A percentile compares a stretch with the other conserved stretches of the same genome.
These are phyloP conservation scores for Phialophora verrucosa DNA, from an alignment of 2,329 filamentous ascomycete genomes.

Conservation along the genomic window DNA sequence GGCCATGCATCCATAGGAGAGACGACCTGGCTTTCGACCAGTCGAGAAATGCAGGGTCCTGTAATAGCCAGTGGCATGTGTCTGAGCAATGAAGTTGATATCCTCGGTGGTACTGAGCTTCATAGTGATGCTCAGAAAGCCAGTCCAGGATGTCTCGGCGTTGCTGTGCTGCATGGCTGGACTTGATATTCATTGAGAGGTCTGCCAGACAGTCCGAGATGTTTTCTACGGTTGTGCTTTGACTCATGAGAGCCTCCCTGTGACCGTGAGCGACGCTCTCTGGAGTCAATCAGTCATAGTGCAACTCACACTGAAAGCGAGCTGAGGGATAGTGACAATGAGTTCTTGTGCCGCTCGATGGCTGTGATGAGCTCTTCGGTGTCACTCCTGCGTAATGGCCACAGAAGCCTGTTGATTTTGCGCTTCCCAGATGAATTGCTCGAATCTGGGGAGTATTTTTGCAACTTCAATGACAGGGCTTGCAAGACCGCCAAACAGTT, in stretches of 20 bases:
- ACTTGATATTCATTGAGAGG: constrained; percentile 19
- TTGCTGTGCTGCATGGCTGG: constrained; percentile 22
- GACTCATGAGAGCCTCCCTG: constrained; percentile 26
- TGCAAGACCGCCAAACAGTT: constrained; percentile 20
- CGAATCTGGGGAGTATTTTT: constrained; percentile 8
- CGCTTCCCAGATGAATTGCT: constrained; percentile 16
- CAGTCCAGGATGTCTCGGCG: constrained; percentile 27
- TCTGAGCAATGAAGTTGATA: constrained; percentile 28
- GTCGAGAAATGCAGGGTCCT: constrained; percentile 23
- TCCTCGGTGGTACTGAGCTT: constrained; percentile 28
- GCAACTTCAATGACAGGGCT: constrained; percentile 19
- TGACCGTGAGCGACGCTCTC: constrained; percentile 12
- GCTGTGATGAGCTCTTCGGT: constrained; percentile 23
- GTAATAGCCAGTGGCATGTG: constrained; percentile 29
- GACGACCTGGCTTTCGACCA: constrained; percentile 28
- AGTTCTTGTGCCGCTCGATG: constrained; percentile 30
- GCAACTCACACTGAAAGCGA: constrained; percentile 27
- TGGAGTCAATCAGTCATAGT: background rate
- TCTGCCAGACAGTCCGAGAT: constrained; percentile 24
- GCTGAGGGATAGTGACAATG: constrained; percentile 24
- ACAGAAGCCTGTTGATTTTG: constrained; percentile 24
- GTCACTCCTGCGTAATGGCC: constrained; percentile 30
- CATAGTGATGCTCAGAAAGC: constrained; percentile 30
- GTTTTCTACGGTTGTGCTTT: constrained; percentile 20
- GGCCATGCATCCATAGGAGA: constrained; percentile 32